These are phyloP conservation scores for Agrocybe pediades DNA, from an alignment of 768 basidiomycete species.

Conservation along the genomic window DNA sequence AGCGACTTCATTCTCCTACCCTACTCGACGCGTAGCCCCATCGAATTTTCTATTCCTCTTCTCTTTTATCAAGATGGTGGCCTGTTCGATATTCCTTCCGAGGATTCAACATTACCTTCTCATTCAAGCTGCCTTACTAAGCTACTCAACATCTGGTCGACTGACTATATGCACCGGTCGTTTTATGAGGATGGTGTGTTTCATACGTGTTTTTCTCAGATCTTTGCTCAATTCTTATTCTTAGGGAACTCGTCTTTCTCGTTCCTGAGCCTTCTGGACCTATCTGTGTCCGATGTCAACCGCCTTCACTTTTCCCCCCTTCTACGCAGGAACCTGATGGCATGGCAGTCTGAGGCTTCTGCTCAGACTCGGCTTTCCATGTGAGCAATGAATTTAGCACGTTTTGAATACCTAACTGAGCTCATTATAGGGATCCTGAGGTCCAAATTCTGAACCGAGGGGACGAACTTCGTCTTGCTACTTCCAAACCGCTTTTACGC, in stretches of 20 bases:
- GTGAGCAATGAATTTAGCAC: constrained; percentile 31
- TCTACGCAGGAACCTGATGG: constrained; percentile 55
- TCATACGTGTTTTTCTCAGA: constrained; percentile 19
- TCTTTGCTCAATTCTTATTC: not conserved
- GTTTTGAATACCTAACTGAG: not conserved
- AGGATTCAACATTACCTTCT: constrained; percentile 46
- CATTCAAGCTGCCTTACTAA: constrained; percentile 60
- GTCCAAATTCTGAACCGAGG: constrained; percentile 44
- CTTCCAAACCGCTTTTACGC: constrained; percentile 26
- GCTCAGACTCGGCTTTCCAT: constrained; percentile 43
- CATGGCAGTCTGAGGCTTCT: constrained; percentile 44
- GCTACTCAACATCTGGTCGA: constrained; percentile 89
- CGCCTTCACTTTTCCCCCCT: constrained; percentile 59
- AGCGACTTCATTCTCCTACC: constrained; percentile 81
- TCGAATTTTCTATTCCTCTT: constrained; percentile 75
- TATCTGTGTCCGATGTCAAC: constrained; percentile 67
- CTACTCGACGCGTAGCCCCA: constrained; percentile 88
- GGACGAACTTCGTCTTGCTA: constrained; percentile 37
- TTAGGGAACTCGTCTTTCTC: constrained; percentile 63
- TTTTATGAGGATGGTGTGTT: constrained; percentile 59
- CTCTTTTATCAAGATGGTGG: constrained; percentile 81
- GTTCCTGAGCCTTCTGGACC: constrained; percentile 72
- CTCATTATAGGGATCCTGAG: constrained; percentile 46
- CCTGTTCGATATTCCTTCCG: constrained; percentile 62
- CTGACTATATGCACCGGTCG: constrained; percentile 77